Evolutionary conservation across 2,329 filamentous ascomycete species (phyloP).

Genomic region (Alternaria triticimaculans): DNA sequence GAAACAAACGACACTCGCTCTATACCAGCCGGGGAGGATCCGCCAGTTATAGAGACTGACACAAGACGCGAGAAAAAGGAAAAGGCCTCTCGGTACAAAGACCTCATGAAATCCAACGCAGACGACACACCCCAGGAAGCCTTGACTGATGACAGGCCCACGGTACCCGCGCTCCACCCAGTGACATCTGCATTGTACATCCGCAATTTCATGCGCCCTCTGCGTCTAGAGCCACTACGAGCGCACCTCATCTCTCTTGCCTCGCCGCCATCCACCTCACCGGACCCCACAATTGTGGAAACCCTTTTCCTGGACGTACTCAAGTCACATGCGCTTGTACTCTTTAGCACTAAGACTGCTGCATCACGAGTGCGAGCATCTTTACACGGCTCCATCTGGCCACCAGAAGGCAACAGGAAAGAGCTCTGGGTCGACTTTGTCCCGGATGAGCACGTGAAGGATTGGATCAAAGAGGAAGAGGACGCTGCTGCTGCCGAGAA

Average conservation of each 20-base stretch:
- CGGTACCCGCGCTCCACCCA: conserved; percentile 50
- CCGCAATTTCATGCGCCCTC: conserved; percentile 84
- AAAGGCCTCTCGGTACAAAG: conserved; percentile 44
- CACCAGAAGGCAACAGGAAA: conserved; percentile 83
- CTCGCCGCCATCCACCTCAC: conserved; percentile 59
- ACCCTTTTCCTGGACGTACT: conserved; percentile 83
- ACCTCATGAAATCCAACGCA: conserved; percentile 33
- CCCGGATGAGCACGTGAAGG: conserved; percentile 72
- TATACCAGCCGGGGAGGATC: conserved; percentile 1
- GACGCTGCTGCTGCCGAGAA: conserved; percentile 39
- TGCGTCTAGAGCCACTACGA: conserved; percentile 72
- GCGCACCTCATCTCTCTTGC: conserved; percentile 75
- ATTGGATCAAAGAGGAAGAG: conserved; percentile 69
- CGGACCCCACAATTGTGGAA: conserved; percentile 63
- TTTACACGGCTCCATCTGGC: conserved; percentile 83
- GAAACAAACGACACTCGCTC: conserved; percentile 5
- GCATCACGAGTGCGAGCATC: conserved; percentile 78
- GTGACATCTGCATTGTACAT: conserved; percentile 72
- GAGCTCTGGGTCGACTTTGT: conserved; percentile 89
- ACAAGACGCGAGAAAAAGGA: conserved; percentile 33
- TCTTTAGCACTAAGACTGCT: conserved; percentile 71
- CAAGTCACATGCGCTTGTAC: conserved; percentile 84
- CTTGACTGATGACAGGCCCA: conserved; percentile 38
- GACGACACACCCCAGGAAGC: conserved; percentile 19
- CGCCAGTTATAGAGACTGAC: conserved; percentile 10